phyloP scores from a whole-genome alignment of 352 stramenopile species.

The Phytophthora lateralis region DNA sequence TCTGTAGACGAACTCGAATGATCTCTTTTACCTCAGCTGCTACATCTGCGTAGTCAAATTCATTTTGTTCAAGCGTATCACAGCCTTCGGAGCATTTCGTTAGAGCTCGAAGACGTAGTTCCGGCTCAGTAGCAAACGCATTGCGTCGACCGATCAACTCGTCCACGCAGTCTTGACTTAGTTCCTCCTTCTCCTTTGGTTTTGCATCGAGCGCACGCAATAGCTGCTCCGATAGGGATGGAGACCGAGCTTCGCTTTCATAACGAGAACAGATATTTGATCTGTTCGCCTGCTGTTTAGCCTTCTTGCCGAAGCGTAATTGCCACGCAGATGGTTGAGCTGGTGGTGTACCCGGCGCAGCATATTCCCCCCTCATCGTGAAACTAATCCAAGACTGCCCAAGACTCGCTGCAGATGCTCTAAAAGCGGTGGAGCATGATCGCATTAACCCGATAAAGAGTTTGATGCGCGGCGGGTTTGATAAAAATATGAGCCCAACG shows the following conservation, averaged over 20 bases:
- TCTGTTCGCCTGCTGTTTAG: not conserved
- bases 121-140: slow-evolving; percentile 44
- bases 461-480: not conserved
- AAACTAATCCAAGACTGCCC: not conserved
- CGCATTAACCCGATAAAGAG: slow-evolving; percentile 13
- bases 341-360: slow-evolving; percentile 22
- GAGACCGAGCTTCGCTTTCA: slow-evolving; percentile 8
- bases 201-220: slow-evolving; percentile 38
- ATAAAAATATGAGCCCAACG: slow-evolving; percentile 27
- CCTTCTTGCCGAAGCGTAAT: slow-evolving; percentile 60
- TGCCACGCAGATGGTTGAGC: slow-evolving; percentile 57
- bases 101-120: slow-evolving; percentile 25
- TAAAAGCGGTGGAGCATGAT: slow-evolving; percentile 24
- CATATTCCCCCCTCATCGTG: slow-evolving; percentile 17
- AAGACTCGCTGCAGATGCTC: too few relatives aligned
- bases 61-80: not conserved
- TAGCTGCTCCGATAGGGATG: slow-evolving; percentile 49
- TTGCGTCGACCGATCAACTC: slow-evolving; percentile 63
- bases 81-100: not conserved
- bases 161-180: slow-evolving; percentile 54
- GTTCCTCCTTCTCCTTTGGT: slow-evolving; percentile 31
- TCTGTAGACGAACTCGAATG: slow-evolving; percentile 46
- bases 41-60: slow-evolving; percentile 11
- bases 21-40: slow-evolving; percentile 47
- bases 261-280: not conserved